Evolutionary conservation across 768 basidiomycete species (phyloP), one percentile per base, ranked within the genome.

Genomic region (Boletellus sp.): DNA sequence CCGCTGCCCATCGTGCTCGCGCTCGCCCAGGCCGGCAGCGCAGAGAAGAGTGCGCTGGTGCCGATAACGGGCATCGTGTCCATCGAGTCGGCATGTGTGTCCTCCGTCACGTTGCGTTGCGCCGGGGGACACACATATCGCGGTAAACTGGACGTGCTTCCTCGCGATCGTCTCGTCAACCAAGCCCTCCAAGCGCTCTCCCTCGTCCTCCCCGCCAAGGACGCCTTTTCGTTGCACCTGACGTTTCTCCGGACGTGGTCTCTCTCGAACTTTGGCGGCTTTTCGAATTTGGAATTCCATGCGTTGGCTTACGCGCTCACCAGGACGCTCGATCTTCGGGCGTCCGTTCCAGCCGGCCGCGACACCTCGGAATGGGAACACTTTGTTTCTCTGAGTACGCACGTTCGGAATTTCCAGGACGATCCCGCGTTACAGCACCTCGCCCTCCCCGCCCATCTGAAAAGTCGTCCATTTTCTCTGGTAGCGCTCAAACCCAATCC

Each of bases 181-280:
- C 78, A 80, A 48, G 81, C 78, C 47, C 67, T 95, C 38, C 75
- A 80, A 41, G 73, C 80, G 7, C 73, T 94, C 6, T 77, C 90
- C 0, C 70, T 82, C 20, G 74, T 78, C 10, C 59, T 94, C 13
- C 79, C 87, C 1, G 54, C 72, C 0, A 77, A 83, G 13, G 65
- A 74, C 3, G 78, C 80, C 36, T 87, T 83, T 54, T 58, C 64
- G 15, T 59, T 90, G 3, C 81, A 90, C 58, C 62, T 68, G 31
- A 60, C 62, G 1, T 87, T 87, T 60, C 67, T 89, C 28, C 67
- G 74, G 33, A 64, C 68, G 33, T 90, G 87, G 88, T 78, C 79
- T 2, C 54, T 60, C 3, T 66, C 53, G 32, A 66, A 68, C 17
- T 76, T 79, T 42, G 71, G 75, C 4, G 69, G 67, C 11, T 70